Base-by-base conservation (phyloP, 306 rosid species). In the Senna siamea region DNA sequence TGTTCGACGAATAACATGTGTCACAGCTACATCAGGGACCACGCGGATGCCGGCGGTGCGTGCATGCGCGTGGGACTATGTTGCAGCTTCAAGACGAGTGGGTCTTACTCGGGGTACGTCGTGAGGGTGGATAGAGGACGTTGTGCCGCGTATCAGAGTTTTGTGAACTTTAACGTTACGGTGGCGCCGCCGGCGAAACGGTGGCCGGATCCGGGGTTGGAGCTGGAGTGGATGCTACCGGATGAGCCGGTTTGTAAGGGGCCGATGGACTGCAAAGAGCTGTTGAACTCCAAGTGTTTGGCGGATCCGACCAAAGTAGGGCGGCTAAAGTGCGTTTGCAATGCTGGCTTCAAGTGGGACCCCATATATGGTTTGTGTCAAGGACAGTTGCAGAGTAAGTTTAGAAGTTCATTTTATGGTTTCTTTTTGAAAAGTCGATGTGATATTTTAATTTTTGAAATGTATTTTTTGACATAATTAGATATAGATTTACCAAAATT, bases 141-240 rank as follows among this genome's bases (percentile, higher is more conserved):
- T 28, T 86, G 90, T 11, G 38, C 84, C 4, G 87, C 84, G 37
- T 86, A 80, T 68, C 63, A 67, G 80, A 80, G 85, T 78, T 80
- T 86, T 23, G 84, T 77, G 62, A 81, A 75, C 54, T 66, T 75
- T 0, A 57, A 63, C 8, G 72, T 43, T 3, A 41, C 52, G 37
- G 72, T 18, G 63, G 60, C 53, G 15, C 46, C 69, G 9, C 19
- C n/a, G 22, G 69, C 38, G 34, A 70, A 30, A 15, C 46, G 7
- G 72, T 83, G 90, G 85, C 87, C 87, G 43, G 82, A 83, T 71
- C 61, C 78, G 0, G 90, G 85, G 53, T 44, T 86, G 59, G 90
- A 76, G 71, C 13, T 86, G 22, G 85, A 86, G 76, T 86, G 90
- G 87, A 70, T 56, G 62, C 60, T 67, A 2, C 84, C 85, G 8